Base-by-base conservation (phyloP, 1,139 yeast genomes). In the Debaryomyces robertsiae region DNA sequence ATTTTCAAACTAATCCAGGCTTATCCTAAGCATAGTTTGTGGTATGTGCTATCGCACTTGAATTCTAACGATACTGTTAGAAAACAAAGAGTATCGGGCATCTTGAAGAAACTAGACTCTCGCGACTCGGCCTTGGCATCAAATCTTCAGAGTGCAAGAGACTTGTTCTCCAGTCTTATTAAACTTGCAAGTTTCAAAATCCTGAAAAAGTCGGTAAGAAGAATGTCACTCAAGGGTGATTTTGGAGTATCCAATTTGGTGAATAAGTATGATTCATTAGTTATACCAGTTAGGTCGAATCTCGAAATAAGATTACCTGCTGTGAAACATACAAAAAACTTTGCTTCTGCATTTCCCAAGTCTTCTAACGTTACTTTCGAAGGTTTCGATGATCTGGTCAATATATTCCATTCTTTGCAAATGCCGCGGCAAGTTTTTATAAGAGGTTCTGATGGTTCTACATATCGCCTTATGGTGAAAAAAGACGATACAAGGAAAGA, bases 401-500 rank as follows among this genome's bases (percentile, higher is more conserved):
- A 76, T 40, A 77, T 93, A 6, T 81, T 90, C 65, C 70, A 81
- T 27, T 91, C 98, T 0, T 69, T 93, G 60, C 98, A 91, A 59
- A 82, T 79, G 65, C 99, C 98, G 0, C 79, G 90, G 49, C 85
- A 87, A 48, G 70, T 94, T 4, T 79, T 81, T 3, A 67, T 93
- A 2, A 66, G 81, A 38, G 98, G 98, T 0, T 81, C 88, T 1
- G 89, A 93, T 64, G 93, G 93, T 9, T 61, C 66, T 10, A 61
- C 69, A 0, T 91, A 90, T 58, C 77, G 83, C 25, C 73, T 94
- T 22, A 75, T 94, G 68, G 84, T 95, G 50, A 94, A 94, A 59
- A 78, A 83, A 47, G 99, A 94, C 60, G 98, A 94, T 64, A 83
- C 95, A 9, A 70, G 98, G 50, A 95, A 94, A 58, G 99, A 94